Base-by-base conservation (phyloP, 2,329 filamentous ascomycete genomes). In the Paracorniculantispora psalliotae region DNA sequence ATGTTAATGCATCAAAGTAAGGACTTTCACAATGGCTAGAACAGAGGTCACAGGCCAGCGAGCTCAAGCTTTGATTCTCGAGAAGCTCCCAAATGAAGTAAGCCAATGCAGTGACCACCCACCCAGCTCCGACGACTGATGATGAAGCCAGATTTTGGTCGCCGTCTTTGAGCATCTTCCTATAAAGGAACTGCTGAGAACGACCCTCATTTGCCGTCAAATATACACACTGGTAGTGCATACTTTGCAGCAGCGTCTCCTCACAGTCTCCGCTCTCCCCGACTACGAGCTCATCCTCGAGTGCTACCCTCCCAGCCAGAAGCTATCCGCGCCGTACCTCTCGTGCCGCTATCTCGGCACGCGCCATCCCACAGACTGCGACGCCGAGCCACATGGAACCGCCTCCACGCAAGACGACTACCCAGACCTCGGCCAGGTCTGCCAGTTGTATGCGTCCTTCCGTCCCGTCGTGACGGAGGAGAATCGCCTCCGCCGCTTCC, bases 241-340 rank as follows among this genome's bases (percentile, higher is more conserved):
- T 17, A 35, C 21, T 9, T 19, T 61, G 12, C 43, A 57, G 2
- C 53, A 49, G 46, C 59, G 39, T 6, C 39, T 61, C 7, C 3
- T 53, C 8, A 46, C 48, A 21, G 83, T 84, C 21, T 79, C 84
- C 4, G 74, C 81, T 3, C 73, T 88, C 8, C 73, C 80, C 39
- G 81, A 84, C 39, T 83, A 90, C 67, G 82, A 86, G 57, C 73
- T 94, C 41, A 83, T 92, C 39, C 82, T 96, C 44, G 89, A 93
- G 74, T 91, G 88, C 70, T 92, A 89, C 67, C 89, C 89, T 63
- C 90, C 90, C 0, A 84, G 79, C 62, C 85, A 81, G 25, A 87
- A 86, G 70, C 77, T 88, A 52, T 86, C 81, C 5, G 86, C 88
- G 21, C 87, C 89, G 0, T 86, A 85, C 57, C 79, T 91, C 13